Percentiles rank a stretch among this genome's conserved stretches.
Evolutionary conservation across 2,329 filamentous ascomycete genomes (phyloP).

Genomic region (Lasiodiplodia hormozganensis): DNA sequence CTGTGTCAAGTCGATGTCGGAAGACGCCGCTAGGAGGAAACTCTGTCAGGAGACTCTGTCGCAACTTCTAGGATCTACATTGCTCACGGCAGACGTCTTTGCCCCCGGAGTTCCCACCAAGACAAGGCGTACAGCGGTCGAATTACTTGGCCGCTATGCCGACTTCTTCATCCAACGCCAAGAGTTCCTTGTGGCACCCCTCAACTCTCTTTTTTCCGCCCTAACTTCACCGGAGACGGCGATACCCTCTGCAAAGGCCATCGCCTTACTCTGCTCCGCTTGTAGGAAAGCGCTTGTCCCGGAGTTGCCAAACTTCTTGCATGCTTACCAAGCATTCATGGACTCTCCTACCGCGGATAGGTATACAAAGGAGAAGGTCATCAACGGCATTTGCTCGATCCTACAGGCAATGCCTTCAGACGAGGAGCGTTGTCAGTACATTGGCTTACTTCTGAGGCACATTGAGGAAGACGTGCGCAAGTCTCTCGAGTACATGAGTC

Average conservation of each 20-base stretch:
- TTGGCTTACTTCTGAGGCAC: constrained; percentile 66
- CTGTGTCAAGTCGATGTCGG: constrained; percentile 71
- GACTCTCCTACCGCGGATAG: constrained; percentile 67
- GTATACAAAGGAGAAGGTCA: constrained; percentile 73
- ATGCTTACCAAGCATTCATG: constrained; percentile 73
- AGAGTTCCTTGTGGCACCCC: constrained; percentile 69
- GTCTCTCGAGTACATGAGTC: constrained; percentile 29
- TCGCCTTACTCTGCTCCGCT: constrained; percentile 75
- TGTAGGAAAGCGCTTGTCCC: constrained; percentile 73
- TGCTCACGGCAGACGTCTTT: constrained; percentile 58
- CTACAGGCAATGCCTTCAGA: constrained; percentile 73
- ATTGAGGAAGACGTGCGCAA: constrained; percentile 56
- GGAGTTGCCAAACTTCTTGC: constrained; percentile 72
- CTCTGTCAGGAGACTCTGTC: constrained; percentile 65
- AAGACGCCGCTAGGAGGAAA: constrained; percentile 67
- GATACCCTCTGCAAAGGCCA: constrained; percentile 75
- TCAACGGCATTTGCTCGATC: constrained; percentile 76
- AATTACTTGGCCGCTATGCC: constrained; percentile 74
- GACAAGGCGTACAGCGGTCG: constrained; percentile 71
- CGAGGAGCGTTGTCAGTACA: constrained; percentile 59
- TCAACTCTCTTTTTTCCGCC: constrained; percentile 77
- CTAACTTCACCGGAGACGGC: constrained; percentile 69
- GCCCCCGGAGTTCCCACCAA: constrained; percentile 63
- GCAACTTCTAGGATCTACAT: constrained; percentile 69
- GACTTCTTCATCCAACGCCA: constrained; percentile 77